Base-by-base conservation (phyloP, 352 stramenopile species). In the Phytophthora multivora region DNA sequence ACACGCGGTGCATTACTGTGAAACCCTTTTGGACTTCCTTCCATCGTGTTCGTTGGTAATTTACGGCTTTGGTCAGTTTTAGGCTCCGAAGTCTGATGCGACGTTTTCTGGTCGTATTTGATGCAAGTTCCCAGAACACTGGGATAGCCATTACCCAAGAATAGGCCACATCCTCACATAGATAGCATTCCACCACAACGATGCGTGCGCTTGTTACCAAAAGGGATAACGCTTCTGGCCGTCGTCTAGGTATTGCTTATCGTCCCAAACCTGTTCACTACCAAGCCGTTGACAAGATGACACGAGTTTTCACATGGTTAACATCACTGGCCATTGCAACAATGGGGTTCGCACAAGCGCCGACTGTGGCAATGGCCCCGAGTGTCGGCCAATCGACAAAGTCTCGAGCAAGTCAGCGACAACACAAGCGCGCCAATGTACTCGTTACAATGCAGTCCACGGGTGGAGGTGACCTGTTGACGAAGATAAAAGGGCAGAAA, bases 381-480 rank as follows among this genome's bases (percentile, higher is more conserved):
- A 19, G 61, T 16, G 4, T 40, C 7, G 45, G 30, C 1, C 54
- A 63, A 31, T 50, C 45, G 21, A 63, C 59, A 12, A 75, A 60
- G 31, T 46, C 56, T 33, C 51, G 69, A 19, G 26, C 66, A 18
- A 64, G 62, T 23, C 51, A 69, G n/a, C 51, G 59, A 11, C 54
- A 75, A 10, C 35, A 62, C 46, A 69, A 54, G 16, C 77, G 71
- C 8, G 59, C 49, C 36, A 83, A 88, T 47, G 60, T 89, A 23
- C 68, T 89, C 23, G 65, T 89, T 16, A 86, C 77, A 0, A 85
- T 89, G 73, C 59, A 80, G 28, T 58, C 66, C 0, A 46, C 51
- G 39, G 77, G 66, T 0, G 51, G n/a, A n/a, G n/a, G 64, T 10
- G 57, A 63, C 11, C 53, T 80, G 10, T 45, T 88, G 21, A 21